These are phyloP conservation scores for Thermochaetoides thermophila DNA, from an alignment of 495 filamentous ascomycete genomes.

Conservation along the genomic window DNA sequence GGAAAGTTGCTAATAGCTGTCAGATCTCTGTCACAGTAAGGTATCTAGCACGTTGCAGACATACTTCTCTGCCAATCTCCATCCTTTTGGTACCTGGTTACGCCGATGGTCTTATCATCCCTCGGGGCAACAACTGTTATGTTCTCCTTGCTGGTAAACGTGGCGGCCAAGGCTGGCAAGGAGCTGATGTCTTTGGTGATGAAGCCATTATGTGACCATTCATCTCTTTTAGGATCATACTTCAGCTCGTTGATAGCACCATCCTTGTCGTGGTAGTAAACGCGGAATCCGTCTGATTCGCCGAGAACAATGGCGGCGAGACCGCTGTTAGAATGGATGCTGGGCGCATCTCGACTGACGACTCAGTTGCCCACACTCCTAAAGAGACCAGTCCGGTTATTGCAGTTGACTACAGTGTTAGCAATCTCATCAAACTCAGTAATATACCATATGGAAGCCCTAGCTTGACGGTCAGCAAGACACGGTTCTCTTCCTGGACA, in stretches of 20 bases:
- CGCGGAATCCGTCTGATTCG: slow-evolving; percentile 15
- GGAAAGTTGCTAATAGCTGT: slow-evolving; percentile 19
- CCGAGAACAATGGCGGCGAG: slow-evolving; percentile 19
- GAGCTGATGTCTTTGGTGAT: slow-evolving; percentile 15
- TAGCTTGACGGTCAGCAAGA: background rate
- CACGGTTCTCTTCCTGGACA: background rate
- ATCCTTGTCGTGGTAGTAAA: slow-evolving; percentile 22
- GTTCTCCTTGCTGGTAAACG: slow-evolving; percentile 15
- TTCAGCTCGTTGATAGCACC: slow-evolving; percentile 14
- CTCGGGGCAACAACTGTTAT: slow-evolving; percentile 17
- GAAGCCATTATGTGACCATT: slow-evolving; percentile 14
- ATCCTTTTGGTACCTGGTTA: slow-evolving; percentile 12
- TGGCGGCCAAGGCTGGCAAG: slow-evolving; percentile 13
- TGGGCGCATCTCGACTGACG: slow-evolving; percentile 9
- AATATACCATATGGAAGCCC: slow-evolving; percentile 22
- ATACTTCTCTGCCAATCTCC: slow-evolving; percentile 16
- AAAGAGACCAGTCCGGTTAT: slow-evolving; percentile 18
- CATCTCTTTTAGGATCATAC: slow-evolving; percentile 10
- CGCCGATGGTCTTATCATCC: slow-evolving; percentile 16
- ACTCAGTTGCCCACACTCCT: slow-evolving; percentile 10
- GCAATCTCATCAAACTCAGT: slow-evolving; percentile 9
- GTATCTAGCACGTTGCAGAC: background rate
- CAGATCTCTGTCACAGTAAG: no score
- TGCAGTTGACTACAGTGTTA: slow-evolving; percentile 19
- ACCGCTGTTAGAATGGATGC: slow-evolving; percentile 14